phyloP scores from a whole-genome alignment of 192 early-diverging fungal genomes.

The Chytriomyces confervae region DNA sequence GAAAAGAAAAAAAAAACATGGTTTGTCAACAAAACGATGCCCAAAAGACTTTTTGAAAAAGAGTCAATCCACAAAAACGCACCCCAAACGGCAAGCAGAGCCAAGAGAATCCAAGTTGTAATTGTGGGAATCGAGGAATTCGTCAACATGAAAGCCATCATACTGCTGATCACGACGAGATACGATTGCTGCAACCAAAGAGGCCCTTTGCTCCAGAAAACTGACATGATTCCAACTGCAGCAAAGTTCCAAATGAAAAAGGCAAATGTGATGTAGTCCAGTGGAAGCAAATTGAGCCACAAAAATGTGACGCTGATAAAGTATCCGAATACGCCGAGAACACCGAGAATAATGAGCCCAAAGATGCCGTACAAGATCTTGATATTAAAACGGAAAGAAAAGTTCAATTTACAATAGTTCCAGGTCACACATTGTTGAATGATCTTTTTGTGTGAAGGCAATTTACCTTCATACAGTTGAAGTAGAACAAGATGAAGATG shows the following conservation, averaged over 20 bases:
- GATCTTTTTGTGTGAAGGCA: background rate
- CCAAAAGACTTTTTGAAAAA: background rate
- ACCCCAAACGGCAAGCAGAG: conserved; percentile 83
- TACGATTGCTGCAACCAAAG: conserved; percentile 77
- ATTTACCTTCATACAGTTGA: conserved; percentile 76
- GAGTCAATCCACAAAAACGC: conserved; percentile 23
- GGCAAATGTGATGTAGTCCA: conserved; percentile 76
- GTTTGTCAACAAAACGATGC: background rate
- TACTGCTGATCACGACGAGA: conserved; percentile 75
- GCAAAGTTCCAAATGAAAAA: conserved; percentile 85
- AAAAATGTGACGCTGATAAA: conserved; percentile 55
- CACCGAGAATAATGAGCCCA: conserved; percentile 68
- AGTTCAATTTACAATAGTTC: background rate
- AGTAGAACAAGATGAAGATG: conserved; percentile 77
- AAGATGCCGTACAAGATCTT: conserved; percentile 78
- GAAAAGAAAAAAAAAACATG: background rate
- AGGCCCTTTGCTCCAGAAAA: conserved; percentile 83
- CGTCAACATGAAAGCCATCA: conserved; percentile 79
- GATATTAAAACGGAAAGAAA: background rate
- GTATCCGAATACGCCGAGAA: conserved; percentile 82
- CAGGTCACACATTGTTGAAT: conserved; percentile 5
- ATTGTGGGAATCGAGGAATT: conserved; percentile 67
- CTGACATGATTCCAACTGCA: conserved; percentile 67
- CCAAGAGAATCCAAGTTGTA: conserved; percentile 85
- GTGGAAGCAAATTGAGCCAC: conserved; percentile 51